These are phyloP conservation scores for Neurospora sp. DNA, from an alignment of 495 filamentous ascomycete genomes.

Conservation along the genomic window DNA sequence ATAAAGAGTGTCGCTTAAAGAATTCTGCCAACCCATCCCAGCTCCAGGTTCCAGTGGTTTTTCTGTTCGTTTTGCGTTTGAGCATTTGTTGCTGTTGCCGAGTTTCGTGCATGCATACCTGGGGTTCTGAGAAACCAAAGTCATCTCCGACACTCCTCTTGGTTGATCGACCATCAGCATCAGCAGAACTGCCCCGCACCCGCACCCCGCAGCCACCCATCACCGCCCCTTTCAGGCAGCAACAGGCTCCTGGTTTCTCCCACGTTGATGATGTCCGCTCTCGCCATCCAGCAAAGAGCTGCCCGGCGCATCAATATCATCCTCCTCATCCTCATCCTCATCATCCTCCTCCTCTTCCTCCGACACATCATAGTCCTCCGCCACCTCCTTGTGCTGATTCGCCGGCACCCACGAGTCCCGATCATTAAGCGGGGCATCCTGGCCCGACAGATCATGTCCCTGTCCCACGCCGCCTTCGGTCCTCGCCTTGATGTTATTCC, in stretches of 20 bases:
- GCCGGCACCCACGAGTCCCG: slow-evolving; percentile 88
- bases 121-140: no score
- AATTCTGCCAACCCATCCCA: neutral
- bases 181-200: no score
- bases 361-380: slow-evolving; percentile 53
- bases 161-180: no score
- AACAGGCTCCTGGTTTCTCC: slow-evolving; percentile 28
- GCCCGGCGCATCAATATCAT: slow-evolving; percentile 33
- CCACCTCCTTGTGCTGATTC: slow-evolving; percentile 52
- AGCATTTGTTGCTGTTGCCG: neutral
- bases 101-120: neutral
- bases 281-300: slow-evolving; percentile 33
- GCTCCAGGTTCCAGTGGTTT: neutral
- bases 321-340: slow-evolving; percentile 44
- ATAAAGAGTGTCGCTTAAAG: neutral
- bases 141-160: no score
- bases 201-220: neutral
- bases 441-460: slow-evolving; percentile 57
- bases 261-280: slow-evolving; percentile 18
- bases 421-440: slow-evolving; percentile 75
- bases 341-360: slow-evolving; percentile 44
- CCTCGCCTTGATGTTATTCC: slow-evolving; percentile 54
- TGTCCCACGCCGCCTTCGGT: slow-evolving; percentile 41
- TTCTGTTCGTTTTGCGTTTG: neutral
- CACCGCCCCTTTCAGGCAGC: slow-evolving; percentile 10